Evolutionary conservation across 75 land plant genomes (phyloP).

Genomic region (Sequoia sempervirens): DNA sequence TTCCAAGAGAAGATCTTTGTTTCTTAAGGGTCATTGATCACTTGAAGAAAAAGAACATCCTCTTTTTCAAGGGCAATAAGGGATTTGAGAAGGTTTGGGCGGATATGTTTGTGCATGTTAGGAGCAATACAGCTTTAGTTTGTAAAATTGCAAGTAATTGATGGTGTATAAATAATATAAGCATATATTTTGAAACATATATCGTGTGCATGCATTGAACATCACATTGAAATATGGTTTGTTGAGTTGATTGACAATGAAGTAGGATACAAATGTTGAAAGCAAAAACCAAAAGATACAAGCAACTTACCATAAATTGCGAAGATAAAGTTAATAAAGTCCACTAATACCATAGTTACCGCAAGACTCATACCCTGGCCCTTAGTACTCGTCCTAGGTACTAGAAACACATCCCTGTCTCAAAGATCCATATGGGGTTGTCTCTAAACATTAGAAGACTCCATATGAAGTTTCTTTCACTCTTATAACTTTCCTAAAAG

Average conservation of each 20-base stretch:
- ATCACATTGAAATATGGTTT: not conserved
- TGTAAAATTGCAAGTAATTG: not conserved
- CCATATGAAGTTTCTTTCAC: too few species aligned
- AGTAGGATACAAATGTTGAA: not conserved
- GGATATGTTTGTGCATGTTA: not conserved
- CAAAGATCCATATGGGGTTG: too few species aligned
- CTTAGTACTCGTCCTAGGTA: too few species aligned
- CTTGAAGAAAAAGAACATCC: not conserved
- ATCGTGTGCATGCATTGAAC: not conserved
- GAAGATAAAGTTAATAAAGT: not conserved
- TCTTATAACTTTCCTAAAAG: too few species aligned
- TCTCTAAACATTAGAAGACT: too few species aligned
- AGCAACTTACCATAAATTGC: not conserved
- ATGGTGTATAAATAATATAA: not conserved
- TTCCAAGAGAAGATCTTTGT: not conserved
- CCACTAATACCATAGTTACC: not conserved
- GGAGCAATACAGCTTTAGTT: not conserved
- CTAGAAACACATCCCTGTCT: too few species aligned
- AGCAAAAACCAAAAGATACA: not conserved
- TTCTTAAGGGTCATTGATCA: not conserved
- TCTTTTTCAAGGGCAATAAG: not conserved
- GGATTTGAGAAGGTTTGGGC: not conserved
- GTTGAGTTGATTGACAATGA: not conserved
- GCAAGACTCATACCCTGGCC: too few species aligned
- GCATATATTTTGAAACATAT: not conserved